Evolutionary conservation across 176 grass and related monocot species (phyloP).

Genomic region (Secale cereale): DNA sequence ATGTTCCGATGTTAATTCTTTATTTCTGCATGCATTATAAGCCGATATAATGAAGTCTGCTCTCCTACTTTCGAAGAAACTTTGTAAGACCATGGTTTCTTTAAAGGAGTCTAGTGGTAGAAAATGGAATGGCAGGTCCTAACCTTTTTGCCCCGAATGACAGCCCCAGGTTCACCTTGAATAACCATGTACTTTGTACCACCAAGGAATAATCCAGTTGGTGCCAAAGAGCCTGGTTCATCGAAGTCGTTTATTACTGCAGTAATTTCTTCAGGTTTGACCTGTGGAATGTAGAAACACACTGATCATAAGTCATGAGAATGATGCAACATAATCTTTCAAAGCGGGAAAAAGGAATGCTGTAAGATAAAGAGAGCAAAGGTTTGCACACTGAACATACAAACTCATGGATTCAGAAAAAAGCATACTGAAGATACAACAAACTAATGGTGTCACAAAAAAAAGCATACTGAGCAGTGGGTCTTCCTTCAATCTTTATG

Average conservation of each 20-base stretch:
- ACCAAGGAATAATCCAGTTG: conserved; percentile 48
- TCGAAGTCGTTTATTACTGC: conserved; percentile 43
- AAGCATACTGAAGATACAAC: neutral
- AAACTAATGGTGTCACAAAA: neutral
- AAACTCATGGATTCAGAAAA: neutral
- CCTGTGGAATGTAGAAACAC: conserved; percentile 24
- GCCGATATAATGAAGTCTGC: neutral
- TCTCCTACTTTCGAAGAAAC: neutral
- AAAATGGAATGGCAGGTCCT: conserved; percentile 1
- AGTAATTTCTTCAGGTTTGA: conserved; percentile 42
- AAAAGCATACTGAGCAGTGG: neutral
- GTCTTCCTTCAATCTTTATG: too few species aligned
- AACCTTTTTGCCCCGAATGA: conserved; percentile 65
- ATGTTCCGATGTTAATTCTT: neutral
- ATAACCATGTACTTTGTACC: conserved; percentile 61
- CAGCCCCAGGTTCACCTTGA: conserved; percentile 53
- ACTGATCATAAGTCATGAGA: neutral
- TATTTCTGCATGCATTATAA: neutral
- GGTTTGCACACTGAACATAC: neutral
- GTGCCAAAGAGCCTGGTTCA: conserved; percentile 52
- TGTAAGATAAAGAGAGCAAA: neutral
- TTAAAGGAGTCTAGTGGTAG: neutral
- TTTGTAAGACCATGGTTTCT: neutral
- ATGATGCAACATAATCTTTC: neutral
- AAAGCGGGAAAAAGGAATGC: neutral